Base-by-base conservation (phyloP, 495 filamentous ascomycete genomes). In the Lophium mytilinum region DNA sequence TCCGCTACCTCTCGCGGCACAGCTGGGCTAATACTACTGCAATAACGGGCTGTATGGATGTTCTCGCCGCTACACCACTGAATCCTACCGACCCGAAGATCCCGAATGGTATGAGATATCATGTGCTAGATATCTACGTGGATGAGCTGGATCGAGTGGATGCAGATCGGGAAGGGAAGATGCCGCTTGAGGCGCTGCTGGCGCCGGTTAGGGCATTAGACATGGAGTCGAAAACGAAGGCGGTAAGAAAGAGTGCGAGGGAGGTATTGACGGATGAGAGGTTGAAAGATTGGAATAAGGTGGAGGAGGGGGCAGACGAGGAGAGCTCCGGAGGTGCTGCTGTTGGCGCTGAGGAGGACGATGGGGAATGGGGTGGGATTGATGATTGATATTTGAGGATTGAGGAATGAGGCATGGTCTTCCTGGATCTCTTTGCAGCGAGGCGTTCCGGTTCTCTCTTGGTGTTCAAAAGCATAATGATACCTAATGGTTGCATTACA, bases 51-150 rank as follows among this genome's bases (percentile, higher is more conserved):
- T 71, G 69, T 55, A 62, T 72, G 52, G 55, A 57, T 12, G 57
- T 78, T n/a, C 51, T 80, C 36, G 54, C 55, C 37, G 68, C 71
- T 49, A 67, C 66, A 9, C 75, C 78, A 39, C 61, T 79, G 51
- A 72, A 71, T 67, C 50, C 66, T 3, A 71, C 60, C 40, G 75
- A 82, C 56, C 49, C 66, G 30, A 78, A 76, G 59, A 68, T 90
- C 6, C 85, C 90, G 0, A 86, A 91, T 64, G 93, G 93, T 0
- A 64, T 99, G 63, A 76, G 90, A 50, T 85, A 91, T 67, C 93
- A 99, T 71, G 76, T 96, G 18, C 66, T 92, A 57, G 93, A 99
- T 77, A 80, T 96, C 37, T 99, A 88, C 80, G 76, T 95, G 37
- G 85, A 87, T 54, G 81, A 77, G 24, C 71, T 80, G 9, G 85